These are phyloP conservation scores for Lecanicillium sp. DNA, from an alignment of 2,329 filamentous ascomycete genomes.

Conservation along the genomic window DNA sequence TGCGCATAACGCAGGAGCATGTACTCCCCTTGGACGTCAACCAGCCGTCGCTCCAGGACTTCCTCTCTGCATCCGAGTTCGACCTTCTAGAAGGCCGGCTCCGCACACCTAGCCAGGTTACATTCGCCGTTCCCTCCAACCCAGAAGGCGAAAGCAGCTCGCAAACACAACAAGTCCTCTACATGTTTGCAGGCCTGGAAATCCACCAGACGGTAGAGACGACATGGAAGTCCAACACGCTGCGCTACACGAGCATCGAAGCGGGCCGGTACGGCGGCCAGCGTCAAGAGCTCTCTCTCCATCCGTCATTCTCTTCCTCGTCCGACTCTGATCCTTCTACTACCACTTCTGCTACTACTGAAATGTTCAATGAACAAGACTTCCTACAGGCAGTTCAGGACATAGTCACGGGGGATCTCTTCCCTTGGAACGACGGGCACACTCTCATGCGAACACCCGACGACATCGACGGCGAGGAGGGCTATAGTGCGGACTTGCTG, in stretches of 20 bases:
- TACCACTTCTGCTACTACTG: too few species aligned
- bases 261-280: constrained; percentile 42
- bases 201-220: constrained; percentile 37
- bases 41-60: constrained; percentile 30
- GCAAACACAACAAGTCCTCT: constrained; percentile 16
- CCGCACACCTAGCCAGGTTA: constrained; percentile 25
- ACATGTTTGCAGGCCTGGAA: constrained; percentile 42
- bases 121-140: constrained; percentile 22
- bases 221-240: constrained; percentile 32
- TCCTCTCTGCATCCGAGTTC: constrained; percentile 36
- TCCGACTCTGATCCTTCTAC: too few species aligned
- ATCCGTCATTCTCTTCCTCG: constrained; percentile 15
- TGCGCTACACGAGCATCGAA: constrained; percentile 45
- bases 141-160: constrained; percentile 11
- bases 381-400: constrained; percentile 22
- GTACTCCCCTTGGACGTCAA: constrained; percentile 30
- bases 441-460: constrained; percentile 17
- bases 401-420: constrained; percentile 21
- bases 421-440: constrained; percentile 26
- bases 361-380: too few species aligned
- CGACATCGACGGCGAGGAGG: too few species aligned
- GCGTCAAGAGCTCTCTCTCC: constrained; percentile 41
- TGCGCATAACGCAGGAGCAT: constrained; percentile 31
- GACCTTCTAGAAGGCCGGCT: constrained; percentile 33
- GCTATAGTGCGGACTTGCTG: constrained; percentile 17